Evolutionary conservation across 177 flowering plant species (phyloP).

Genomic region (Vitis hybrid): DNA sequence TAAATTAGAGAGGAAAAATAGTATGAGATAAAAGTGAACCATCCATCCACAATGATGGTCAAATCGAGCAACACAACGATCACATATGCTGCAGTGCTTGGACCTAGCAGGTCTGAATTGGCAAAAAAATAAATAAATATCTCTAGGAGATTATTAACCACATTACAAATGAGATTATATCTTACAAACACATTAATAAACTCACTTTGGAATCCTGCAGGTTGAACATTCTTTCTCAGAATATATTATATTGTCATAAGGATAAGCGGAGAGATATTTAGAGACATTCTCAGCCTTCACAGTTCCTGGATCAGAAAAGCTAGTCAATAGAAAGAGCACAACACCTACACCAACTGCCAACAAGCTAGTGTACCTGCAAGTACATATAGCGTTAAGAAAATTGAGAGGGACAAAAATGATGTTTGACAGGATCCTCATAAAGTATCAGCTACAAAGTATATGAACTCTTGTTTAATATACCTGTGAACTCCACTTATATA

Average conservation of each 20-base stretch:
- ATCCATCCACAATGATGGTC: conserved; percentile 99
- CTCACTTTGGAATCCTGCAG: conserved; percentile 83
- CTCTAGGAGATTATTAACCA: not conserved
- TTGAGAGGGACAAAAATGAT: not conserved
- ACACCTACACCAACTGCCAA: conserved; percentile 81
- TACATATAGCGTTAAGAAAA: conserved; percentile 16
- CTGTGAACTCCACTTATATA: conserved; percentile 78
- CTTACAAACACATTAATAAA: conserved; percentile 9
- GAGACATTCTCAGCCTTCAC: conserved; percentile 74
- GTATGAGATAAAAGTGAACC: conserved; percentile 43
- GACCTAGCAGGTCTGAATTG: conserved; percentile 88
- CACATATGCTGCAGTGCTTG: conserved; percentile 91
- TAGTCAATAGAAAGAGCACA: conserved; percentile 78
- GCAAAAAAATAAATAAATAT: conserved; percentile 3
- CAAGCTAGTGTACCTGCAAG: conserved; percentile 78
- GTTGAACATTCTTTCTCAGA: conserved; percentile 82
- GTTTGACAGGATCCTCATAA: not conserved
- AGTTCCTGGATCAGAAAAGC: conserved; percentile 98
- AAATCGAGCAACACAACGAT: conserved; percentile 94
- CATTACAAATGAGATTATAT: not conserved
- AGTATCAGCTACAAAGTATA: not conserved
- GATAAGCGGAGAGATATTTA: conserved; percentile 70
- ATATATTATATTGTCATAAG: conserved; percentile 81
- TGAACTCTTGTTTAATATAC: conserved; percentile 26
- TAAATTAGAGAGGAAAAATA: conserved; percentile 6